Evolutionary conservation across 2,329 filamentous ascomycete species (phyloP).

Genomic region (Aspergillus fumigatus): DNA sequence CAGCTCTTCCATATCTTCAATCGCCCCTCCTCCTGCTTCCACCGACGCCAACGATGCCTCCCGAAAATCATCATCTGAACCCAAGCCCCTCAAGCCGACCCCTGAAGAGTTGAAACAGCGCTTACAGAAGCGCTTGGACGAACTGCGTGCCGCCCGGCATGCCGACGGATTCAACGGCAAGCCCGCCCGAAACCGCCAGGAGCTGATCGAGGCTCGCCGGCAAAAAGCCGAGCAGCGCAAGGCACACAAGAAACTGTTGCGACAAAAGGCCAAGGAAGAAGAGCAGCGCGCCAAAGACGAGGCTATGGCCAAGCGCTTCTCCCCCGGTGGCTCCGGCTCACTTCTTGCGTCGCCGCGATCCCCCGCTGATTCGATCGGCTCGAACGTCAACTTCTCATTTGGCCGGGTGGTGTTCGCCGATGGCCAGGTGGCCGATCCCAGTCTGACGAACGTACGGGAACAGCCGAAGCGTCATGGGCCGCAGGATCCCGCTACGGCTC

Average conservation of each 20-base stretch:
- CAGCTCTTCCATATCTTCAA: slow-evolving; percentile 66
- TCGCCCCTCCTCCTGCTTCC: slow-evolving; percentile 43
- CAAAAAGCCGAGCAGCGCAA: slow-evolving; percentile 84
- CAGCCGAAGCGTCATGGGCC: slow-evolving; percentile 74
- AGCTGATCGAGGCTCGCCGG: slow-evolving; percentile 83
- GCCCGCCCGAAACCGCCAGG: slow-evolving; percentile 78
- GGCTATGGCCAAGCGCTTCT: slow-evolving; percentile 51
- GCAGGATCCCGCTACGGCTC: slow-evolving; percentile 76
- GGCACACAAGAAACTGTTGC: slow-evolving; percentile 80
- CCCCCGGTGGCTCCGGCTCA: slow-evolving; percentile 56
- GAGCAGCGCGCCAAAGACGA: slow-evolving; percentile 62
- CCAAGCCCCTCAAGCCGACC: slow-evolving; percentile 63
- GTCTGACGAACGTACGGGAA: slow-evolving; percentile 58
- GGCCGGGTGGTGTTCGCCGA: slow-evolving; percentile 88
- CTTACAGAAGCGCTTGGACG: slow-evolving; percentile 77
- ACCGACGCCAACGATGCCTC: slow-evolving; percentile 25
- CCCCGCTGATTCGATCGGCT: slow-evolving; percentile 39
- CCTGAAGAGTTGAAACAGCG: slow-evolving; percentile 72
- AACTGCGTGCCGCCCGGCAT: slow-evolving; percentile 78
- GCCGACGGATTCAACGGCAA: slow-evolving; percentile 79
- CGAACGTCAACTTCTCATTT: slow-evolving; percentile 73
- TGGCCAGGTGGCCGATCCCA: slow-evolving; percentile 72
- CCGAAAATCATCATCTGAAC: slow-evolving; percentile 30
- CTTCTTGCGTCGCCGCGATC: slow-evolving; percentile 52
- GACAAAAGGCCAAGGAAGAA: slow-evolving; percentile 71